Evolutionary conservation across 2,329 filamentous ascomycete species (phyloP), one percentile per base, ranked within the genome.

Genomic region (Trichoderma atroviride): DNA sequence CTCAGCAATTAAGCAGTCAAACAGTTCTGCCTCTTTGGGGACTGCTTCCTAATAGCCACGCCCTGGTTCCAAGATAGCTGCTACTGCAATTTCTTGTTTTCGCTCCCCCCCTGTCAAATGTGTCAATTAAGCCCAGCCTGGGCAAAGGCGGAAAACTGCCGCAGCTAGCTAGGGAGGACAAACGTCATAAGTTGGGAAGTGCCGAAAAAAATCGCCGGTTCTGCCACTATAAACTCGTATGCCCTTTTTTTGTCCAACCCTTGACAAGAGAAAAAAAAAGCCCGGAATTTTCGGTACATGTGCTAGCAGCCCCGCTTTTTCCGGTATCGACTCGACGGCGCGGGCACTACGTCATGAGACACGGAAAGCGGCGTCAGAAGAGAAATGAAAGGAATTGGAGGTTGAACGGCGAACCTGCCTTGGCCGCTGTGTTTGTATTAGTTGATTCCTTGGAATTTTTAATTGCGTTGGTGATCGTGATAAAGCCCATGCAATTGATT

Each of bases 161-260:
- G 16, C 27, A 53, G 55, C 37, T 57, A 55, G 24, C n/a, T n/a
- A n/a, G 16, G 16, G 19, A 43, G 2, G 19, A 19, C 40, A 43
- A 56, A 69, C 67, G 67, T 69, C 67, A 69, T 64, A 47, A 53
- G 40, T 33, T 57, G 40, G 40, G 40, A 61, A 63, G 63, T 62
- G 67, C 67, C 59, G 67, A 63, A 35, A 24, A 55, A 40, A 63
- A 43, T 43, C 40, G 59, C 31, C 35, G 43, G 40, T 14, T 43
- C 40, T 43, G 40, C 40, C 40, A 19, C 40, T 43, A 43, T 43
- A 43, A 40, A 43, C 40, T 43, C 40, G 40, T 43, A 43, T 43
- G 40, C 6, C 6, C 4, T 43, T n/a, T 9, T 43, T 43, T 43
- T n/a, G 33, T 35, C 33, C 33, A 35, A 5, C 33, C 33, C 33